Evolutionary conservation across 106 monocot species (phyloP), one percentile per base, ranked within the genome.

Genomic region (Dendrobium catenatum): DNA sequence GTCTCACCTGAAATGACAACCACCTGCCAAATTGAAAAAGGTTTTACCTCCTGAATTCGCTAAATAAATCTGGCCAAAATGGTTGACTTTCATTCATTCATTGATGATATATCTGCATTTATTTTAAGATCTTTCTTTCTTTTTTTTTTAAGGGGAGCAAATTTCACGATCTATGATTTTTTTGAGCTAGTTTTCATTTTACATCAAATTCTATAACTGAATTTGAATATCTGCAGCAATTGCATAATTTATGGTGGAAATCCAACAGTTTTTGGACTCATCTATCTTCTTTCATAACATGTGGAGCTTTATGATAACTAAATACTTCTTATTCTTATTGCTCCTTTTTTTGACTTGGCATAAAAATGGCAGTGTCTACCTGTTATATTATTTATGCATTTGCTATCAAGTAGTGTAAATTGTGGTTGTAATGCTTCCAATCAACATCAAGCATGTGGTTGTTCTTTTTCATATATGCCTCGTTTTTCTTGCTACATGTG

Each of bases 1-100:
- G 99, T 99, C 86, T 99, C 99, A 85, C 99, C 99, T 67, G 99
- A 99, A 80, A 99, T 81, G 54, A 99, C 95, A 43, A 99, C 84
- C 17, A 99, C 99, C 99, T 99, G 89, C 9, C 82, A 40, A 79
- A 88, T 51, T 47, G 79, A 19, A 31, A 5, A 72, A 42, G 46
- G 49, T 42, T 9, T 76, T 76, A 51, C 13, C 11, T 26, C 7
- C 11, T 48, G 48, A 76, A 24, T 48, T 76, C 9, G 4, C 8
- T 76, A 37, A 43, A 76, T 49, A 76, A 19, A 47, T 19, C 18
- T 42, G 74, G n/a, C 29, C 74, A 74, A 20, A 74, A 74, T 40
- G 33, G 5, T 15, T 61, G 29, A n/a, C 20, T 42, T 74, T 74
- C 6, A 74, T 74, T 72, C 29, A 40, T 72, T 68, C 26, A 68